Conservation (phyloP, 176 grass and related monocot genomes). For the Ensete glaucum region DNA sequence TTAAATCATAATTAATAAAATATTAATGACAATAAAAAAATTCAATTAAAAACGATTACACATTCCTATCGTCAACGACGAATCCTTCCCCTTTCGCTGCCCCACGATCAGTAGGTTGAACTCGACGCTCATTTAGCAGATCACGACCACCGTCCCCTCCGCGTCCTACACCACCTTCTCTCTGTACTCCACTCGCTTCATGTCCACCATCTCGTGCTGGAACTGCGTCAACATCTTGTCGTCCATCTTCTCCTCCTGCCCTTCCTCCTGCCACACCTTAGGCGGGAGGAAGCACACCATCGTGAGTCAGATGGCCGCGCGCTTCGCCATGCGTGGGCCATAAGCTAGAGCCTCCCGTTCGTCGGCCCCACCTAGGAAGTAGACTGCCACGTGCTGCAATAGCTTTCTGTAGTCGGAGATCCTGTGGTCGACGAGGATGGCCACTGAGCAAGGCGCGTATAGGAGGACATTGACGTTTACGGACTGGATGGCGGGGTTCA, state of each 20-base stretch:
- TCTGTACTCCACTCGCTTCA: constrained; percentile 32
- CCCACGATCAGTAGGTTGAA: constrained; percentile 63
- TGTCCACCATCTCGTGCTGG: constrained; percentile 27
- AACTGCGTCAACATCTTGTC: constrained; percentile 42
- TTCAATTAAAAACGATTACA: too few species aligned
- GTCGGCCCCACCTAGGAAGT: constrained; percentile 75
- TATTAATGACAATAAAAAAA: too few species aligned
- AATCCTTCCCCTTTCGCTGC: constrained; percentile 24
- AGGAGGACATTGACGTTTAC: constrained; percentile 50
- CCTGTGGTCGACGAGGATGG: constrained; percentile 50
- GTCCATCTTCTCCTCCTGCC: constrained; percentile 35
- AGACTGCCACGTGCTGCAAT: constrained; percentile 47
- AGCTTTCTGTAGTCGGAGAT: neutral
- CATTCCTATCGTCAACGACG: constrained; percentile 43
- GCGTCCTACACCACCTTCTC: constrained; percentile 39
- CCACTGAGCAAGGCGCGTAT: constrained; percentile 68
- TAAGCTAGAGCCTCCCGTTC: constrained; percentile 70
- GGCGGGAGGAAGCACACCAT: constrained; percentile 44
- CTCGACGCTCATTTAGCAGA: constrained; percentile 29
- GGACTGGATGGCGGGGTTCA: constrained; percentile 25
- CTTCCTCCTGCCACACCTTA: constrained; percentile 5
- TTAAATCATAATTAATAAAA: too few species aligned
- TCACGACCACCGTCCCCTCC: constrained; percentile 50
- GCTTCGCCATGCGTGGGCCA: constrained; percentile 49
- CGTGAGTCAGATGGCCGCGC: constrained; percentile 35